phyloP scores from a whole-genome alignment of 2,329 filamentous ascomycete genomes.

The Exophiala bonariae region DNA sequence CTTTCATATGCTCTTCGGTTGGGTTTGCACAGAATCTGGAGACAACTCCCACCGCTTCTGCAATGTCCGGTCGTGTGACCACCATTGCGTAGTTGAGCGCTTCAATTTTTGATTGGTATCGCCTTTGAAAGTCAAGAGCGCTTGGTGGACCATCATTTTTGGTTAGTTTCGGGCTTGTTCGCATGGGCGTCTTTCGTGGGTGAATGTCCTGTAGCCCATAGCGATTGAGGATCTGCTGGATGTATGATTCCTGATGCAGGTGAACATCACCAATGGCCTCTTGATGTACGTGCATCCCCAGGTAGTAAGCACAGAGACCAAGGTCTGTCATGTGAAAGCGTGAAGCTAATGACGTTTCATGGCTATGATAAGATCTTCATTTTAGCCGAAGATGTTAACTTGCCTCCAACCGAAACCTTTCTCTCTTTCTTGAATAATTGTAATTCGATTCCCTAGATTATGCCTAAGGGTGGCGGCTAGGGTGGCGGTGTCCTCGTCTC shows the following conservation, averaged over 20 bases:
- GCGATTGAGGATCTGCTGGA: constrained; percentile 7
- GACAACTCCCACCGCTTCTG: neutral
- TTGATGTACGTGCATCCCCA: constrained; percentile 14
- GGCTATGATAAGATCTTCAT: too few species aligned
- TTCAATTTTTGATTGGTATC: constrained; percentile 10
- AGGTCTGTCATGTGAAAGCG: constrained; percentile 16
- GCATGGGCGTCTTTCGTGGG: neutral
- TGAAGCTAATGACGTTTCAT: too few species aligned
- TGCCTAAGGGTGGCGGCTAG: too few species aligned
- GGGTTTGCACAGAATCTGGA: constrained; percentile 3
- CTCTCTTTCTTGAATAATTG: too few species aligned
- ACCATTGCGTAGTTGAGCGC: constrained; percentile 1
- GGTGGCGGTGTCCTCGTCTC: too few species aligned
- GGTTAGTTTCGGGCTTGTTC: neutral
- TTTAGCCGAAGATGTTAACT: too few species aligned
- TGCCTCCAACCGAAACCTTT: too few species aligned
- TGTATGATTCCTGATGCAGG: constrained; percentile 11
- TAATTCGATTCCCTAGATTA: too few species aligned
- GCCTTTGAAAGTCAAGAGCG: neutral
- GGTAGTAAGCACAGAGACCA: constrained; percentile 10
- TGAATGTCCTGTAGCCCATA: constrained; percentile 3
- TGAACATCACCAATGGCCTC: neutral
- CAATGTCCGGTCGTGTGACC: constrained; percentile 5
- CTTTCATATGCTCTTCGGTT: constrained; percentile 1
- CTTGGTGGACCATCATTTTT: neutral